Percentiles rank a stretch among this genome's conserved stretches.
These are phyloP conservation scores for Rubroshorea leprosula DNA, from an alignment of 345 rosid genomes.

Conservation along the genomic window DNA sequence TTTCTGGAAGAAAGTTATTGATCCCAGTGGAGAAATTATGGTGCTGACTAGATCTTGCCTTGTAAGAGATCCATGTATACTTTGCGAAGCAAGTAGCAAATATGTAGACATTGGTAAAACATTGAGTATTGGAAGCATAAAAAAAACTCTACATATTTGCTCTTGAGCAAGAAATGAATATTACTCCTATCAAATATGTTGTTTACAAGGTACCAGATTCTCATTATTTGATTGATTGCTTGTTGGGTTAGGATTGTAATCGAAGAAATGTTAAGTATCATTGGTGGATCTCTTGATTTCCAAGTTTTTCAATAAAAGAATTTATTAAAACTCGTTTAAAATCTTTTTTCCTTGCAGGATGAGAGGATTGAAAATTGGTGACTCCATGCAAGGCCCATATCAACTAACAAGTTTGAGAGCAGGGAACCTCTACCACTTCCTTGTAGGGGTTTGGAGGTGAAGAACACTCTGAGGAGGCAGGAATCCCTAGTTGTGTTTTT, in stretches of 20 bases:
- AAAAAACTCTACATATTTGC: slow-evolving; percentile 76
- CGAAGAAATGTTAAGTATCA: too few relatives aligned
- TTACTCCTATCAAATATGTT: slow-evolving; percentile 63
- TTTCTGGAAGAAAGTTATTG: slow-evolving; percentile 42
- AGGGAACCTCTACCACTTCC: slow-evolving; percentile 68
- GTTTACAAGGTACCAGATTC: slow-evolving; percentile 49
- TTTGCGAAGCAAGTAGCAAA: background rate
- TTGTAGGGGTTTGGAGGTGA: slow-evolving; percentile 78
- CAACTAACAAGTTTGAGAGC: slow-evolving; percentile 73
- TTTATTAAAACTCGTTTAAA: background rate
- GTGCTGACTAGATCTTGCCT: slow-evolving; percentile 62
- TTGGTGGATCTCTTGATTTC: too few relatives aligned
- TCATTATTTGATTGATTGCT: background rate
- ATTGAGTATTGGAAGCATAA: background rate
- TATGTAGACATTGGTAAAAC: background rate
- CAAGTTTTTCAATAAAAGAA: too few relatives aligned
- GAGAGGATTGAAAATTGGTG: slow-evolving; percentile 79
- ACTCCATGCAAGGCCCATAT: slow-evolving; percentile 68
- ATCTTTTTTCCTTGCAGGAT: slow-evolving; percentile 37
- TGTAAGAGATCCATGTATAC: slow-evolving; percentile 33
- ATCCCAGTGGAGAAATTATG: slow-evolving; percentile 79
- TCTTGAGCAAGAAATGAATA: slow-evolving; percentile 78
- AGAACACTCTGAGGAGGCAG: slow-evolving; percentile 50
- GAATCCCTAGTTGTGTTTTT: slow-evolving; percentile 66
- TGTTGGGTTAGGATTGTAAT: background rate